A percentile compares a stretch with the other conserved stretches of the same genome.
Conservation (phyloP, 2,329 filamentous ascomycete genomes). For the Nigrospora osmanthi region DNA sequence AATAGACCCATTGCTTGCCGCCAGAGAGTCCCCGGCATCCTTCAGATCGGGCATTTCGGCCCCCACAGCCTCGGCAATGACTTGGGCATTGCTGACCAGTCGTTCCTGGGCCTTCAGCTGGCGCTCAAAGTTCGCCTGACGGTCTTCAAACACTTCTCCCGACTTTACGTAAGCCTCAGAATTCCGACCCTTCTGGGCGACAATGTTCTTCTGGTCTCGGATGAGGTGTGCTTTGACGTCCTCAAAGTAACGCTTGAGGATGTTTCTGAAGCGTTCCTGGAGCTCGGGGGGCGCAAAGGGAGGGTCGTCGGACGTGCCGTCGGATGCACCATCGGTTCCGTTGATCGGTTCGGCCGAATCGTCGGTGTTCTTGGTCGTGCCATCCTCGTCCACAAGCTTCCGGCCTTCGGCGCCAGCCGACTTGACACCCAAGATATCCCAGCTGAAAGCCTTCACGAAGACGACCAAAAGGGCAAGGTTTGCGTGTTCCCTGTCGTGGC, state of each 20-base stretch:
- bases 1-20: conserved; percentile 66
- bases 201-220: conserved; percentile 86
- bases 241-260: conserved; percentile 83
- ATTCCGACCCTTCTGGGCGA: conserved; percentile 83
- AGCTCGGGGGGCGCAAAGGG: conserved; percentile 70
- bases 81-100: conserved; percentile 80
- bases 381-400: conserved; percentile 77
- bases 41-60: conserved; percentile 91
- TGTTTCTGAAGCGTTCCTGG: conserved; percentile 77
- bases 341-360: conserved; percentile 43
- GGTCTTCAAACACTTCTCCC: conserved; percentile 95
- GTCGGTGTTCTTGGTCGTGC: conserved; percentile 44
- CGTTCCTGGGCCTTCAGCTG: conserved; percentile 88
- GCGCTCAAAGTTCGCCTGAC: conserved; percentile 92
- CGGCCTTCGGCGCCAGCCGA: conserved; percentile 66
- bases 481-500: conserved; percentile 84
- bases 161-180: conserved; percentile 98
- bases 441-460: conserved; percentile 93
- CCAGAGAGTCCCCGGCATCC: conserved; percentile 66
- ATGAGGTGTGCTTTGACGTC: conserved; percentile 84
- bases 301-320: conserved; percentile 50
- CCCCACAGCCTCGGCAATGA: conserved; percentile 79
- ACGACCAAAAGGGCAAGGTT: conserved; percentile 89
- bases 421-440: conserved; percentile 86
- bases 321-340: conserved; percentile 33